Percentiles rank a stretch among this genome's conserved stretches.
These are phyloP conservation scores for Candida sithepensis DNA, from an alignment of 805 yeast genomes.

Conservation along the genomic window DNA sequence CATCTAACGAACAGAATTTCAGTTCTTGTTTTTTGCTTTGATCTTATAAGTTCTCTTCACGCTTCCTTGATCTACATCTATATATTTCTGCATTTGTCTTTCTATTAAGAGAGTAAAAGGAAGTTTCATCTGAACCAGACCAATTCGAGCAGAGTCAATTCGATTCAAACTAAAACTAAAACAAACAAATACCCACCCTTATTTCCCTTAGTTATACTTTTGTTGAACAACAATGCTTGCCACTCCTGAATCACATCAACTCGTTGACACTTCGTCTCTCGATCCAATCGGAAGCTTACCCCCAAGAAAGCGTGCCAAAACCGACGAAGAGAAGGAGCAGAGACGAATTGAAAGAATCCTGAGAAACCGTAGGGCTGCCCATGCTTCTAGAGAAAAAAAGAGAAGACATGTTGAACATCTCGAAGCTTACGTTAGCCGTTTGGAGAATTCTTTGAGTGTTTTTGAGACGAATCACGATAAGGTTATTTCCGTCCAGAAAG, in stretches of 20 bases:
- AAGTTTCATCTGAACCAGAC: no score
- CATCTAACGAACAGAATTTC: not conserved
- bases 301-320: conserved; percentile 94
- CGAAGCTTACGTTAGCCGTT: conserved; percentile 52
- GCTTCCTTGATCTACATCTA: not conserved
- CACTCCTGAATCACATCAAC: conserved; percentile 7
- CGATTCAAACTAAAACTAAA: not conserved
- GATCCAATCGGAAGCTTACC: conserved; percentile 46
- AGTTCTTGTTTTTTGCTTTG: no score
- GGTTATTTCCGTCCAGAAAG: conserved; percentile 11
- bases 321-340: conserved; percentile 95
- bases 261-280: conserved; percentile 5
- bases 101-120: no score
- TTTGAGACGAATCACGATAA: conserved; percentile 15
- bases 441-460: conserved; percentile 30
- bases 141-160: not conserved
- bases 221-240: conserved; percentile 9
- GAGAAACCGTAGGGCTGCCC: conserved; percentile 95
- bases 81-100: no score
- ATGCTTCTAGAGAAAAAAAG: conserved; percentile 95
- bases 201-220: not conserved
- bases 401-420: conserved; percentile 84
- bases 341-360: conserved; percentile 89
- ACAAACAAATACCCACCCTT: conserved; percentile 1
- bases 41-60: not conserved